Evolutionary conservation across 2,329 filamentous ascomycete species (phyloP), one percentile per base, ranked within the genome.

Genomic region (Diaporthe citriasiana): DNA sequence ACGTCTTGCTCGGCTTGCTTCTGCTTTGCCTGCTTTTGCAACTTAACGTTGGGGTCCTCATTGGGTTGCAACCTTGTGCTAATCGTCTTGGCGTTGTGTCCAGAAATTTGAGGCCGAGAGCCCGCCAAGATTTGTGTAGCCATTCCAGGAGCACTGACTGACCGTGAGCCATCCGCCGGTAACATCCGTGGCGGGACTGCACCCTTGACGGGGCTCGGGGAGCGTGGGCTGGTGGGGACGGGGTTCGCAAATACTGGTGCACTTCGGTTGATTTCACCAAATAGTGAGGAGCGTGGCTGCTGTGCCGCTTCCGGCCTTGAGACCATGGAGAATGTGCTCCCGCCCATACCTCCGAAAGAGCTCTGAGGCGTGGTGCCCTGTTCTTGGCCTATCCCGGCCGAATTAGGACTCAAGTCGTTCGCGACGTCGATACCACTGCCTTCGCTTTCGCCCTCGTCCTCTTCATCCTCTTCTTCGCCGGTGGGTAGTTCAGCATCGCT

Each of bases 151-250:
- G 90, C 89, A 79, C 89, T 92, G 51, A 91, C 88, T 1, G 90
- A 92, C 69, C 90, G 86, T 17, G 85, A 83, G 2, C 85, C 82
- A 40, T 92, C 90, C 30, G 85, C 83, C 70, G 87, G 82, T 8
- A 86, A 78, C 38, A 88, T 78, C 77, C 87, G 85, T 74, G 84
- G 82, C 42, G 90, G 89, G 40, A 91, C 82, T 53, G 89, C 87
- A 70, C 87, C 85, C 45, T 93, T 90, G 35, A 94, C 84, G 1
- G 93, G 93, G 76, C 93, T 95, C 1, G 93, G 93, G 13, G 93
- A 94, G 47, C 93, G 90, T 60, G 93, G 92, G 76, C 89, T 92
- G n/a, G 86, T 84, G 27, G 84, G 84, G 45, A 82, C 86, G 33
- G 89, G 85, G 45, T 88, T 89, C 13, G 89, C 84, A 72, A 93